Percentiles rank a stretch among this genome's conserved stretches.
Evolutionary conservation across 768 basidiomycete genomes (phyloP).

Genomic region (Hydnomerulius pinastri): DNA sequence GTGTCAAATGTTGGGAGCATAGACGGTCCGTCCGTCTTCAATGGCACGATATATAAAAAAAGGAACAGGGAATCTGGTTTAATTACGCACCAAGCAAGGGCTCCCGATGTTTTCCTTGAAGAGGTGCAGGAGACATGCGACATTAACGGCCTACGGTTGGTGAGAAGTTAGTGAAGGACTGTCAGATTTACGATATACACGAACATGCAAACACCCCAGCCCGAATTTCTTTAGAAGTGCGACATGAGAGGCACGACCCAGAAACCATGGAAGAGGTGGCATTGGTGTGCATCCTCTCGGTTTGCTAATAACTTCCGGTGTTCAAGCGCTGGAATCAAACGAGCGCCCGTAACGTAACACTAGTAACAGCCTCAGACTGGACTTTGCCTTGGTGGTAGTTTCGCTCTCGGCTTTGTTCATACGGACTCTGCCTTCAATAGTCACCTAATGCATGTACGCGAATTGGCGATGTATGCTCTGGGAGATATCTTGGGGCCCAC

Average conservation of each 20-base stretch:
- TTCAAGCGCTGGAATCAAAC: neutral
- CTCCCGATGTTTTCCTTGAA: conserved; percentile 62
- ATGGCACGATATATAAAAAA: neutral
- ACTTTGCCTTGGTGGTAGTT: too few relatives aligned
- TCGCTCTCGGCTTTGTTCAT: too few relatives aligned
- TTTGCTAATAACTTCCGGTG: neutral
- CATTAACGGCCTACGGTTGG: conserved; percentile 49
- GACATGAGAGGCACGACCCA: conserved; percentile 5
- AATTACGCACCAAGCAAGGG: conserved; percentile 47
- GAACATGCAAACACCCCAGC: conserved; percentile 30
- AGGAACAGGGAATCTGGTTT: conserved; percentile 2
- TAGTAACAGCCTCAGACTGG: too few relatives aligned
- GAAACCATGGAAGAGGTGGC: conserved; percentile 15
- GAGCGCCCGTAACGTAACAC: too few relatives aligned
- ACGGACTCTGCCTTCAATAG: too few relatives aligned
- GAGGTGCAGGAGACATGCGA: conserved; percentile 60
- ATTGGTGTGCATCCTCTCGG: neutral
- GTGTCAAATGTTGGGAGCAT: conserved; percentile 77
- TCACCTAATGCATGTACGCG: too few relatives aligned
- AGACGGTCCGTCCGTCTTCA: conserved; percentile 70
- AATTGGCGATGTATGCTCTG: too few relatives aligned
- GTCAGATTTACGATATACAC: conserved; percentile 2
- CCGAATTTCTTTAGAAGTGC: conserved; percentile 21
- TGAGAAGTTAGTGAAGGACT: conserved; percentile 2
- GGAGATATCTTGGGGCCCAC: too few relatives aligned